Evolutionary conservation across 1,284 basidiomycete genomes (phyloP).

Genomic region (Irpex rosettiformis): DNA sequence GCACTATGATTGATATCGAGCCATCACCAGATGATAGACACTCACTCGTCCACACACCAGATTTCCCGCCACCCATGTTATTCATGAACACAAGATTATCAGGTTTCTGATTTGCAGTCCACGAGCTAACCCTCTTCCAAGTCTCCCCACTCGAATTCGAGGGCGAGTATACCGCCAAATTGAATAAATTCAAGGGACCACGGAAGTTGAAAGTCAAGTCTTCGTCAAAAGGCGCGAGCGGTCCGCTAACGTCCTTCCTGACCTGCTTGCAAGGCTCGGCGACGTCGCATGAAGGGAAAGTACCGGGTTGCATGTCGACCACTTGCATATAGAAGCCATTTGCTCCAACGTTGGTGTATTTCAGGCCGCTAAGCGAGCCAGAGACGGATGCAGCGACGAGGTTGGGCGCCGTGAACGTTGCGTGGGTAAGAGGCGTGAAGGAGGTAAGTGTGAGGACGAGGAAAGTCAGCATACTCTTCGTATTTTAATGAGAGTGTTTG

Average conservation of each 20-base stretch:
- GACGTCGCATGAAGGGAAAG: slow-evolving; percentile 25
- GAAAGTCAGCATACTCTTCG: slow-evolving; percentile 4
- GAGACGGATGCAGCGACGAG: slow-evolving; percentile 20
- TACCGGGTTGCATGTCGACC: slow-evolving; percentile 26
- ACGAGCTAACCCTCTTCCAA: slow-evolving; percentile 25
- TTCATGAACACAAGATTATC: slow-evolving; percentile 32
- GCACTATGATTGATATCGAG: background rate
- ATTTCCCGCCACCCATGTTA: slow-evolving; percentile 26
- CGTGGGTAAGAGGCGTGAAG: slow-evolving; percentile 10
- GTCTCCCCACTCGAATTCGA: slow-evolving; percentile 18
- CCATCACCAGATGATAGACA: background rate
- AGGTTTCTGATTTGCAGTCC: slow-evolving; percentile 19
- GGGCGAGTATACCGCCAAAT: slow-evolving; percentile 31
- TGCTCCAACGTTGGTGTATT: slow-evolving; percentile 30
- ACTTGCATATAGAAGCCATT: slow-evolving; percentile 28
- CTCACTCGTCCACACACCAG: slow-evolving; percentile 28
- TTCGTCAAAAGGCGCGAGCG: slow-evolving; percentile 31
- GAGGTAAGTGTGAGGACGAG: slow-evolving; percentile 12
- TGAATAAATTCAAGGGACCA: slow-evolving; percentile 28
- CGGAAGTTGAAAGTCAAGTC: slow-evolving; percentile 29
- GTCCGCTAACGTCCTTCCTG: slow-evolving; percentile 23
- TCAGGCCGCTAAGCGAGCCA: slow-evolving; percentile 26
- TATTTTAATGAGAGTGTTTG: slow-evolving; percentile 5
- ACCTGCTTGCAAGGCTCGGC: slow-evolving; percentile 24
- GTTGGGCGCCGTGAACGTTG: slow-evolving; percentile 11